Percentiles rank a stretch among this genome's conserved stretches.
These are phyloP conservation scores for Stephanodiscus triporus DNA, from an alignment of 108 stramenopile genomes.

Conservation along the genomic window DNA sequence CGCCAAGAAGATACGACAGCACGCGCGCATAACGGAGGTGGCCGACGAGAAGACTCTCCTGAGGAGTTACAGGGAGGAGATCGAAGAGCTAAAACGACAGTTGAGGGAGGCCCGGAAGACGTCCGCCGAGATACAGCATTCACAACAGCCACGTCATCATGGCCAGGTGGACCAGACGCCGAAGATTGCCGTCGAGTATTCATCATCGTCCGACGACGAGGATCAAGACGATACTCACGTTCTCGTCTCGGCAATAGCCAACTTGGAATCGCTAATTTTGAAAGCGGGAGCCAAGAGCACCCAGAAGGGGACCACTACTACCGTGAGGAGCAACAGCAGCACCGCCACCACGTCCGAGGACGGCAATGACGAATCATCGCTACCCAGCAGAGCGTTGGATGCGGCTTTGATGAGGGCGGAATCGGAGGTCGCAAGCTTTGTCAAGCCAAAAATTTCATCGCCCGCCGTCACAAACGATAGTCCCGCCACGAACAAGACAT, in stretches of 20 bases:
- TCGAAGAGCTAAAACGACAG: slow-evolving; percentile 83
- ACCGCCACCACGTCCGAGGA: slow-evolving; percentile 15
- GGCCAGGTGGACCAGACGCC: slow-evolving; percentile 14
- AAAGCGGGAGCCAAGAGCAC: slow-evolving; percentile 50
- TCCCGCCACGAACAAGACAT: neutral
- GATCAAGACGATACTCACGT: slow-evolving; percentile 69
- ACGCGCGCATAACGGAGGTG: slow-evolving; percentile 73
- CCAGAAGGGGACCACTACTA: neutral
- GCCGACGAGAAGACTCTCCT: slow-evolving; percentile 80
- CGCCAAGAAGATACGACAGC: slow-evolving; percentile 91
- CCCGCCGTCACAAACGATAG: neutral
- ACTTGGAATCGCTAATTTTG: slow-evolving; percentile 83
- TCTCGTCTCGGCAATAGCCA: slow-evolving; percentile 72
- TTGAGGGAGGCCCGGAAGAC: slow-evolving; percentile 64
- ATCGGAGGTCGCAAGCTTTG: neutral
- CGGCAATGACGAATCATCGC: slow-evolving; percentile 1
- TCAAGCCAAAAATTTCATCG: neutral
- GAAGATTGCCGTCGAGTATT: neutral
- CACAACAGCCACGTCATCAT: slow-evolving; percentile 18
- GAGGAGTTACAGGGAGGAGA: slow-evolving; percentile 80
- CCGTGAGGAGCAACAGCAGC: slow-evolving; percentile 16
- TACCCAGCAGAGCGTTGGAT: slow-evolving; percentile 17
- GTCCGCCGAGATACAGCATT: slow-evolving; percentile 30
- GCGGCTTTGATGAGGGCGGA: slow-evolving; percentile 21
- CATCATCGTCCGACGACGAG: slow-evolving; percentile 40